A percentile compares a stretch with the other conserved stretches of the same genome.
Evolutionary conservation across 495 filamentous ascomycete genomes (phyloP).

Genomic region (Astrocystis sublimbata): DNA sequence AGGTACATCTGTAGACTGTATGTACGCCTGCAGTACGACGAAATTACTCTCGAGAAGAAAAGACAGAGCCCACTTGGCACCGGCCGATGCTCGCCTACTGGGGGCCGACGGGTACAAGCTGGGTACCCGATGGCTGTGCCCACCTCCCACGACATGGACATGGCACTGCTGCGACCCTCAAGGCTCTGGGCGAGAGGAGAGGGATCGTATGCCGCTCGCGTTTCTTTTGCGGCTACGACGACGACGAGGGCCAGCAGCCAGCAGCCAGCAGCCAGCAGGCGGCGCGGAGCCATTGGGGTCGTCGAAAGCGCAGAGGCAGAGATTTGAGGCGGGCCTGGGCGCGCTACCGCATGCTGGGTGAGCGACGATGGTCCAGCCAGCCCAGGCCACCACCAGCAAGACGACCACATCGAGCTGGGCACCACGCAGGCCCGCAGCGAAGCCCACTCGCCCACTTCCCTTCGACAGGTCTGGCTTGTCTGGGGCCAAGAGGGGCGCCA

Average conservation of each 20-base stretch:
- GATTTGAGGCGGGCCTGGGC: slow-evolving; percentile 22
- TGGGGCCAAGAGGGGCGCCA: slow-evolving; percentile 18
- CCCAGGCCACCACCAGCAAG: slow-evolving; percentile 14
- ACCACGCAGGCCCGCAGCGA: too few relatives aligned
- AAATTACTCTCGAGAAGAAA: slow-evolving; percentile 17
- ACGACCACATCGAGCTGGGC: slow-evolving; percentile 11
- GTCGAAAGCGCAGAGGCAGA: slow-evolving; percentile 14
- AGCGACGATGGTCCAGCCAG: slow-evolving; percentile 19
- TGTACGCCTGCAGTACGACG: slow-evolving; percentile 21
- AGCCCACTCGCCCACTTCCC: neutral
- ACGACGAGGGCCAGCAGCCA: too few relatives aligned
- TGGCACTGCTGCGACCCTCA: slow-evolving; percentile 1
- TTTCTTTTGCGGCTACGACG: slow-evolving; percentile 19
- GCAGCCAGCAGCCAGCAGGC: slow-evolving; percentile 20
- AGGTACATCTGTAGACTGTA: slow-evolving; percentile 25
- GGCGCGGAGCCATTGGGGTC: slow-evolving; percentile 17
- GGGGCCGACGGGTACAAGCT: slow-evolving; percentile 14
- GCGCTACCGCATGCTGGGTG: slow-evolving; percentile 17
- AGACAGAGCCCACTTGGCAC: slow-evolving; percentile 18
- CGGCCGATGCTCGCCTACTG: slow-evolving; percentile 13
- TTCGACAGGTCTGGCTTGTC: slow-evolving; percentile 17
- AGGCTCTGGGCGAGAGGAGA: too few relatives aligned
- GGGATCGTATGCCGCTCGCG: slow-evolving; percentile 13
- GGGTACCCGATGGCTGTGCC: slow-evolving; percentile 7
- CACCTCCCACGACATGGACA: neutral